A percentile compares a stretch with the other conserved stretches of the same genome.
phyloP scores from a whole-genome alignment of 495 filamentous ascomycete genomes.

The Penicillium maclennaniae region DNA sequence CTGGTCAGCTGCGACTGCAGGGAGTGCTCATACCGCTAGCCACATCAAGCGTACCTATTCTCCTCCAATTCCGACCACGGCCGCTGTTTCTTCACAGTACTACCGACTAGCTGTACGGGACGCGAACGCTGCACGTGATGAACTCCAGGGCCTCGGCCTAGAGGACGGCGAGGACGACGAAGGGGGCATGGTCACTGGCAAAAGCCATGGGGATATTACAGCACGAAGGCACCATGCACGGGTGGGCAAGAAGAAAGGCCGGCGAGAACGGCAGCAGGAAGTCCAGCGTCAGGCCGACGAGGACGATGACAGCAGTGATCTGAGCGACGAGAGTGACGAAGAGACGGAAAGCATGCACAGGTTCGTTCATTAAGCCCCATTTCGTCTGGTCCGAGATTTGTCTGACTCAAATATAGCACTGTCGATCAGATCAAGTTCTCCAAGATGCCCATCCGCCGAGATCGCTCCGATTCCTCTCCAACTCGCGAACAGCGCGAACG shows the following conservation, averaged over 20 bases:
- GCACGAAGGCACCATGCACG: constrained; percentile 58
- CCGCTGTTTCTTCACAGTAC: constrained; percentile 73
- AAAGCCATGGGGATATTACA: constrained; percentile 67
- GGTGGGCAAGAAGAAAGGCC: constrained; percentile 43
- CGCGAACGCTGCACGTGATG: constrained; percentile 28
- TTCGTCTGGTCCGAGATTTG: not conserved
- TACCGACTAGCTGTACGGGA: constrained; percentile 46
- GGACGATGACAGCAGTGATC: constrained; percentile 94
- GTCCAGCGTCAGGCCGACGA: constrained; percentile 69
- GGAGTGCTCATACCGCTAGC: constrained; percentile 37
- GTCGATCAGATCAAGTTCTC: constrained; percentile 87
- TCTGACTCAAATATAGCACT: constrained; percentile 38
- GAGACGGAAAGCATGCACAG: constrained; percentile 58
- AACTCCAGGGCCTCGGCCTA: constrained; percentile 33
- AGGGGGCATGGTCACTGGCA: constrained; percentile 75
- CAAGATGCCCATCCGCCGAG: constrained; percentile 83
- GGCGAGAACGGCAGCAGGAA: constrained; percentile 41
- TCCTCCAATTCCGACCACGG: constrained; percentile 87
- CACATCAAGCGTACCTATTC: constrained; percentile 90
- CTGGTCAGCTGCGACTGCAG: constrained; percentile 69
- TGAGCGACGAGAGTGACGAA: constrained; percentile 95
- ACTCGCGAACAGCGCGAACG: constrained; percentile 54
- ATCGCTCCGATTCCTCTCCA: constrained; percentile 81
- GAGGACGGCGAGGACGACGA: constrained; percentile 78
- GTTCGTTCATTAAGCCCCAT: constrained; percentile 18